Base-by-base conservation (phyloP, 163 green algal species). In the Scenedesmus sp. region DNA sequence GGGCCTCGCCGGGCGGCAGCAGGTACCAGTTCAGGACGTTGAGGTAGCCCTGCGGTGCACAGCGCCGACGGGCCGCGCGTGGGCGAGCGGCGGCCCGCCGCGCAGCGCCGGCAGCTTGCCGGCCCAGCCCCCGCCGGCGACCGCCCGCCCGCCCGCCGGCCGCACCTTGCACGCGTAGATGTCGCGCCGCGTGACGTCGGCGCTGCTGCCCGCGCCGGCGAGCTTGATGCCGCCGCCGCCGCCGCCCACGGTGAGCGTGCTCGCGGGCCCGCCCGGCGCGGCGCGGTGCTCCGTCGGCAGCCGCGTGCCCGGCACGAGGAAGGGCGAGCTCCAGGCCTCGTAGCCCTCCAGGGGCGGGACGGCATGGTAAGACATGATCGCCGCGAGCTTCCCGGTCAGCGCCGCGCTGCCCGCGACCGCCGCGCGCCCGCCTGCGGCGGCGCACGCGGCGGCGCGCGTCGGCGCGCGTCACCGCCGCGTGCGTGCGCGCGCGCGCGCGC, bases 81-180 rank as follows among this genome's bases (percentile, higher is more conserved):
- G 24, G 26, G 29, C 34, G 22, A 56, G 29, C 17, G 28, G 20
- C 34, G 42, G 17, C 33, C 31, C 29, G 11, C 26, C 33, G 44
- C n/a, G 22, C 36, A 34, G 39, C 39, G 57, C 39, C 15, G 15
- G 36, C 34, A 24, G 63, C 18, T n/a, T 15, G 28, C 15, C 31
- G 26, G 7, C 24, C 17, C 24, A 36, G 13, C 18, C 18, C 29
- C 10, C 53, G 60, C 11, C 14, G 29, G 13, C 17, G 4, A 50
- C 20, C 17, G 33, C 33, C 2, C 31, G 31, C 33, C 4, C 31
- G 34, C 26, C 42, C 2, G 7, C 3, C n/a, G 3, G 26, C 13
- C 1, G 24, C 60, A 83, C 86, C 84, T 91, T 91, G 80, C 86
- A 91, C 0, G 80, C 84, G 17, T 84, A 83, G 0, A 91, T 73